Base-by-base conservation (phyloP, 2,329 filamentous ascomycete species). In the Chlorencoelia australis region DNA sequence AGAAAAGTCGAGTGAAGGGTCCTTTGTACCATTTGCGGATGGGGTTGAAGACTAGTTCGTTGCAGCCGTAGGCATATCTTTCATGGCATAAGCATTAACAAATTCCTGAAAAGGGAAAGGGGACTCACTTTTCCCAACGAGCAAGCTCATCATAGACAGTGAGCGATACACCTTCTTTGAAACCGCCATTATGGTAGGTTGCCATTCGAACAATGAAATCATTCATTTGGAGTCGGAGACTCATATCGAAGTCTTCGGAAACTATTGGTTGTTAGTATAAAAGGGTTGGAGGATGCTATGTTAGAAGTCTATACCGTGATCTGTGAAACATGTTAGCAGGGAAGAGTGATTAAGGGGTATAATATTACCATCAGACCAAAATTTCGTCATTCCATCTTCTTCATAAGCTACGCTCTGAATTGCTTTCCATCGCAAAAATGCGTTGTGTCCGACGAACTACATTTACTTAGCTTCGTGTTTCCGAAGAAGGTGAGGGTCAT, bases 201-300 rank as follows among this genome's bases (percentile, higher is more conserved):
- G 73, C 81, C 1, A 85, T 65, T 9, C 82, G 77, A 30, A 84
- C 72, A 22, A 75, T 67, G 56, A 80, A 82, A 16, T 79, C 79
- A 13, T 64, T 64, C 44, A 73, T 75, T 56, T 87, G 82, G 4
- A 86, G 66, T 22, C 81, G 76, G 1, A 87, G 67, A 8, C 77
- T 71, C 60, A 85, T 82, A 43, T 86, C 81, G 37, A 86, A 86
- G 50, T 87, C 82, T 43, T 87, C 82, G 0, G 80, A 85, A 0
- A 87, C 82, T 46, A 45, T 5, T 15, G 19, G 16, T 28, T 6
- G 15, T 40, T 9, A 40, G 29, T 6, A 7, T n/a, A 4, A 13
- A 16, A 31, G 5, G 18, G 4, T 8, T 18, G n/a, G 11, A 70
- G 15, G n/a, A n/a, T n/a, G n/a, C n/a, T n/a, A n/a, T n/a, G n/a